Conservation (phyloP, 176 grass and related monocot genomes). For the Carex parvula region DNA sequence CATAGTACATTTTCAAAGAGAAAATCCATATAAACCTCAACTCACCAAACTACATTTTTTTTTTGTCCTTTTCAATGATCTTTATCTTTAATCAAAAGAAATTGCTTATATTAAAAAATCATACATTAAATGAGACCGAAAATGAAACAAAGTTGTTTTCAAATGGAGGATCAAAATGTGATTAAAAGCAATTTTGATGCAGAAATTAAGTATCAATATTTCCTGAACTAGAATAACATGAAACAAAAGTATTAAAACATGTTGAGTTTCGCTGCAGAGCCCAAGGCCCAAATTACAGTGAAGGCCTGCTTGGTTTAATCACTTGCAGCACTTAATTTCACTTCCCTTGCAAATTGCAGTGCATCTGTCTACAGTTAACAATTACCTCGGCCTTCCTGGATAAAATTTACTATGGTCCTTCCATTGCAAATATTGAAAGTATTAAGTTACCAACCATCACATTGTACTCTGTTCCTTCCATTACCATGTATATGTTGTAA, state of each 20-base stretch:
- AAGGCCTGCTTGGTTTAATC: too few species aligned
- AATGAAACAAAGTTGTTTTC: not conserved
- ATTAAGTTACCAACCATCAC: too few species aligned
- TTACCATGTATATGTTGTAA: too few species aligned
- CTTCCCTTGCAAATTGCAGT: too few species aligned
- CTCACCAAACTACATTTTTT: not conserved
- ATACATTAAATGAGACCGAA: not conserved
- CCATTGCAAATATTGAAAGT: too few species aligned
- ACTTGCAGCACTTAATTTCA: too few species aligned
- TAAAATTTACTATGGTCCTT: too few species aligned
- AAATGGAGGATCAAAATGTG: not conserved
- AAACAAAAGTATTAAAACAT: not conserved
- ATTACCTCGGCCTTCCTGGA: too few species aligned
- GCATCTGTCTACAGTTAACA: too few species aligned
- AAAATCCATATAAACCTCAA: not conserved
- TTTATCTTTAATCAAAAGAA: not conserved
- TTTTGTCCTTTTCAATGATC: not conserved
- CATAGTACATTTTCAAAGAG: not conserved
- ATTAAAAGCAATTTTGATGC: not conserved
- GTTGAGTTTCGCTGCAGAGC: too few species aligned
- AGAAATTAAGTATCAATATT: constrained; percentile 5
- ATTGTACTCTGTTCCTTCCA: too few species aligned
- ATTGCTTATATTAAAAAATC: not conserved
- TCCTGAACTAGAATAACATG: constrained; percentile 16
- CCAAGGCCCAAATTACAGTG: too few species aligned